Evolutionary conservation across 2,329 filamentous ascomycete species (phyloP), one percentile per base, ranked within the genome.

Genomic region (Huntiella omanensis): DNA sequence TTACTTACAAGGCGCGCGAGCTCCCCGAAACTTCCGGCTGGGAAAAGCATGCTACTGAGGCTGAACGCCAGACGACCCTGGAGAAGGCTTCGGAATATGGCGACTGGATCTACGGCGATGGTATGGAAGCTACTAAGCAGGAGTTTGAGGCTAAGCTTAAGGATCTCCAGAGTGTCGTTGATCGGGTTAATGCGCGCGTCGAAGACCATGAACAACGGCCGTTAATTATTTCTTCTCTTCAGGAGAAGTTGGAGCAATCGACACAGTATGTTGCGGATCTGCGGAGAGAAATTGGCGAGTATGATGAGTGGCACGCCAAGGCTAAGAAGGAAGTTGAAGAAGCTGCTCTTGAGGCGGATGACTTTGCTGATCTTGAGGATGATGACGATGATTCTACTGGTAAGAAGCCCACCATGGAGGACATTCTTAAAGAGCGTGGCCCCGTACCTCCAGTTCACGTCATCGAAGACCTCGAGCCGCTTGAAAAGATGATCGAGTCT

Each of bases 41-140:
- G 58, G 66, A 81, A 45, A 69, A 70, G 10, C 75, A 71, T 3
- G 82, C 86, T 32, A 88, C 80, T 7, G 65, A 75, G 3, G 69
- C 73, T 15, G 73, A 86, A 57, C 74, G 84, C 40, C 60, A 69
- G 5, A 62, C 64, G n/a, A 69, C 96, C 10, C 72, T 80, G 54
- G 66, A 75, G 50, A 77, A 78, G 56, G 70, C 84, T 35, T 70
- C 73, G 50, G 73, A 75, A 42, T 72, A 77, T 16, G 82, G 83
- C 54, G 86, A 94, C 8, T 98, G 91, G 88, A 75, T 98, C 50
- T 91, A 94, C 58, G 83, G 75, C 12, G 86, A 87, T 40, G 85
- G 88, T 47, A 70, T 73, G 12, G 77, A 86, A 42, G 87, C 91
- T 4, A 69, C 73, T 33, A 78, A 77, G 49, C 75, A 83, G 3